Base-by-base conservation (phyloP, 176 grass and related monocot genomes). In the Carex myosuroides region DNA sequence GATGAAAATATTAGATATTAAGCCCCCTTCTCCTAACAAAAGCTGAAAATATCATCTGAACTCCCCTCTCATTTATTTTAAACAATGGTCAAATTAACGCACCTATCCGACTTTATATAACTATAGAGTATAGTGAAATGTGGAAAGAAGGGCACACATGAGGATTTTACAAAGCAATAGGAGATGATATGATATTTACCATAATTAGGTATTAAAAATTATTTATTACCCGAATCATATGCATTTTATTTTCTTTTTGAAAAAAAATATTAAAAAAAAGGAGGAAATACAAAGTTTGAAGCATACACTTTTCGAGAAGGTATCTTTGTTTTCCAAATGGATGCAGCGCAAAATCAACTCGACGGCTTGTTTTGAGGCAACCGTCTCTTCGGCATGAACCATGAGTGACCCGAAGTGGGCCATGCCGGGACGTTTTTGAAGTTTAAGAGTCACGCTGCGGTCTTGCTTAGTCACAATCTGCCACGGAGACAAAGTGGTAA, bases 301-400 rank as follows among this genome's bases (percentile, higher is more conserved):
- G 6, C 88, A 44, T 99, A 99, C 93, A 81, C 96, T 99, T 95
- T 92, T 93, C 18, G 96, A 99, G 69, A 99, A 89, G 46, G 86
- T 39, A 87, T 99, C 96, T 65, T 89, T 99, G 65, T 95, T 99
- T 67, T 95, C 89, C 83, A 99, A 84, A 65, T 87, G 87, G 11
- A 85, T 41, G 58, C 93, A 95, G 26, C 60, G 91, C 0, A 95
- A 78, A 88, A 69, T 88, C 84, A 99, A 89, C 66, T 95, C 91
- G 58, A 92, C 77, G 58, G 90, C 89, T 81, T 86, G 91, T 83
- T 86, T 93, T 81, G 96, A 99, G 21, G 87, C 83, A 76, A 83
- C 83, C 7, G 88, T 88, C 91, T 99, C 96, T 90, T 95, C 96
- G 13, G 96, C 89, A 90, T 90, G 88, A 79, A 99, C 24, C 5